Base-by-base conservation (phyloP, 2,329 filamentous ascomycete species). In the Aplosporella prunicola region DNA sequence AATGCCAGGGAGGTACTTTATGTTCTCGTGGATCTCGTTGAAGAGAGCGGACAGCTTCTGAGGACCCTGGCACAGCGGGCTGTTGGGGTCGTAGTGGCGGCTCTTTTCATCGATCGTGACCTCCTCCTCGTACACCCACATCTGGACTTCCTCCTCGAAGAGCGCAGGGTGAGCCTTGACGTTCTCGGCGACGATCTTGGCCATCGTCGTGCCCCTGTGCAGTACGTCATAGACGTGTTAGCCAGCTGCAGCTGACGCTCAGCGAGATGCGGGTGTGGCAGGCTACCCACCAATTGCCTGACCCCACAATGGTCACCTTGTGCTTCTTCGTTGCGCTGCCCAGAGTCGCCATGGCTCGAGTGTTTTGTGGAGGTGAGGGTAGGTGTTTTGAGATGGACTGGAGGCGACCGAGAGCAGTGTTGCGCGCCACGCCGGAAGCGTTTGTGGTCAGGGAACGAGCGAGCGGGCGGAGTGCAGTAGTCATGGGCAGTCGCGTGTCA, bases 61-160 rank as follows among this genome's bases (percentile, higher is more conserved):
- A 15, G 33, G 16, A 9, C 34, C 33, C 29, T 41, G 25, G 33
- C 39, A 41, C 24, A 36, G 25, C 3, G 81, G 76, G 45, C 76
- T 69, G 45, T 76, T 72, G 14, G 72, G 54, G 51, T 82, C 71
- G 69, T 86, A 87, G 64, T 86, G 73, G 48, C 76, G 77, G 32
- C 83, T 89, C 45, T 73, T 71, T 51, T 80, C 71, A 9, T 82
- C 65, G 27, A 94, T 69, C 38, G 75, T 74, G 46, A 94, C 79
- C 16, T 93, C 76, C 62, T 98, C 91, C 64, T 98, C 91, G 57
- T 78, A 95, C 54, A 98, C 93, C 91, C 91, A 98, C 91, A 98
- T 96, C 64, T 93, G 85, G 35, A 98, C 87, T 44, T 86, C 71
- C 58, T 80, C 69, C 55, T 96, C 84, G 57, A 96, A 98, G 29